These are phyloP conservation scores for Xylaria sp. DNA, from an alignment of 2,329 filamentous ascomycete genomes.

Conservation along the genomic window DNA sequence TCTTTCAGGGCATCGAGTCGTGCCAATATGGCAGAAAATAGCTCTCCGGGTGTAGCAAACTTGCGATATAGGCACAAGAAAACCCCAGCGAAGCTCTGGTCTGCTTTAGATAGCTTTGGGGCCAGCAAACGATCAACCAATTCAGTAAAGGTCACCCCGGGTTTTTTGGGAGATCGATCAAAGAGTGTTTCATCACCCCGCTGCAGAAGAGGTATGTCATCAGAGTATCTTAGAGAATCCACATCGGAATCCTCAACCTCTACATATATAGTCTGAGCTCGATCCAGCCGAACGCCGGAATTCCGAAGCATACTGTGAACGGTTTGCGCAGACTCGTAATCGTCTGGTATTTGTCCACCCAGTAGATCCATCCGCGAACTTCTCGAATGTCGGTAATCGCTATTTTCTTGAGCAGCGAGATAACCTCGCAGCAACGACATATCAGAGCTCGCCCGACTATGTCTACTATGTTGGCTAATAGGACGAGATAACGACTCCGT, in stretches of 20 bases:
- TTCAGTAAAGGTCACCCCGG: constrained; percentile 68
- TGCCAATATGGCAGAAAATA: constrained; percentile 79
- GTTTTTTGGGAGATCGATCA: constrained; percentile 56
- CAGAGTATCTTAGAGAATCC: constrained; percentile 69
- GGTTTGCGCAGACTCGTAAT: constrained; percentile 53
- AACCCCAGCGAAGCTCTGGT: constrained; percentile 84
- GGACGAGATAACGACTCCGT: constrained; percentile 58
- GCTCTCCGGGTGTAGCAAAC: constrained; percentile 80
- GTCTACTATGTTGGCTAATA: constrained; percentile 66
- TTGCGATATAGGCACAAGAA: constrained; percentile 94
- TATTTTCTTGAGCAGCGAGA: constrained; percentile 53
- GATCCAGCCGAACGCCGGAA: constrained; percentile 59
- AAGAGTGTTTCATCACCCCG: constrained; percentile 68
- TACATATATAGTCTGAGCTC: constrained; percentile 55
- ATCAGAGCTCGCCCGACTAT: constrained; percentile 75
- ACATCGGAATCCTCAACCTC: constrained; percentile 74
- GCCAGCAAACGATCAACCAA: constrained; percentile 86
- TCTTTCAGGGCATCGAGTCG: constrained; percentile 74
- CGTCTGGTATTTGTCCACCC: constrained; percentile 46
- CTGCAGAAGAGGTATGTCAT: constrained; percentile 70
- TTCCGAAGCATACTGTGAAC: constrained; percentile 57
- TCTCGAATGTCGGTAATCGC: constrained; percentile 51
- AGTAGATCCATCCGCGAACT: constrained; percentile 56
- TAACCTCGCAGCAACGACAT: constrained; percentile 63
- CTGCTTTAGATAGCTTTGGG: constrained; percentile 82